Evolutionary conservation across 1,284 basidiomycete genomes (phyloP), one percentile per base, ranked within the genome.

Genomic region (Inonotus hispidus): DNA sequence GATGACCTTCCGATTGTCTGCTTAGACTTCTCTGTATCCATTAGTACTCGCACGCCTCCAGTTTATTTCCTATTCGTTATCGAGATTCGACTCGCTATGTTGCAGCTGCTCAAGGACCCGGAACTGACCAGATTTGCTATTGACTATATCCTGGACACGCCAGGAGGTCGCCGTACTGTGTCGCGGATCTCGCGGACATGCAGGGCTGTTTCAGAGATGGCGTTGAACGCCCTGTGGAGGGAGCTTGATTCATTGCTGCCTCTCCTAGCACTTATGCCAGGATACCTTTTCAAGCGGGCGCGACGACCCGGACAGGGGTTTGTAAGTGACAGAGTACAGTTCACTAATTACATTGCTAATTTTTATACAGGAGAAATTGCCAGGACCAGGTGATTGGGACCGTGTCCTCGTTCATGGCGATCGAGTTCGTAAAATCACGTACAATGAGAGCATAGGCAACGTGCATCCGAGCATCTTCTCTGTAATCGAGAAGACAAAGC

Each of bases 241-340:
- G 88, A 91, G 68, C 74, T 91, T 58, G 88, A 91, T 71, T 88
- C 87, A 14, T 75, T 91, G 63, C 72, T 84, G 47, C 88, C 88
- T 3, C 75, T 91, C 60, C 74, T 90, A 56, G 82, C 83, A 25
- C 71, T 90, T 58, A 90, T 91, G 71, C 88, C 88, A 11, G 76
- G 74, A 61, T 75, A 79, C 63, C 69, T 90, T 63, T 75, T 89
- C 71, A 88, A 83, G 73, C 85, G 82, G 70, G 75, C 83, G 60
- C 81, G 82, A 61, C 83, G 81, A 67, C 88, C 88, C 56, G 87
- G 86, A 57, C 73, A 88, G 63, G 89, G 88, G 69, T 77, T 91
- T 75, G 88, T 90, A 70, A 70, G 88, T 81, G n/a, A 35, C 27
- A 59, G 64, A 39, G 61, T 53, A 59, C 16, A 23, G 11, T 29